Conservation (phyloP, 768 basidiomycete genomes). For the Neoboletus subvelutipes region DNA sequence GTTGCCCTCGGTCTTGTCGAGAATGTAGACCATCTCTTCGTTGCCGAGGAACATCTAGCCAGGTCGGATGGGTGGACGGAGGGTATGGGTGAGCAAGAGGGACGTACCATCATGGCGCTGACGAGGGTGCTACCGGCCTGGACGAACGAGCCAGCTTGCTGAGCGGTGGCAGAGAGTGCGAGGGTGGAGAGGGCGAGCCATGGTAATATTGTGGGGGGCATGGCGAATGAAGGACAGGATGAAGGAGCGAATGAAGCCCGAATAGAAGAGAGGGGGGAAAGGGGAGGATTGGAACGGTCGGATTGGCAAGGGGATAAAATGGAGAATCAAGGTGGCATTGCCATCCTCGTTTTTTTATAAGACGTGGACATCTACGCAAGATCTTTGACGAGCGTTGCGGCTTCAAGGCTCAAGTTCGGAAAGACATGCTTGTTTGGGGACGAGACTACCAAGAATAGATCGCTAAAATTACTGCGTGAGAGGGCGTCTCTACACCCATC, state of each 20-base stretch:
- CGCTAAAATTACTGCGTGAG: too few species aligned
- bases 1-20: conserved; percentile 87
- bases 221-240: not conserved
- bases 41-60: conserved; percentile 76
- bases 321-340: too few species aligned
- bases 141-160: conserved; percentile 17
- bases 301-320: too few species aligned
- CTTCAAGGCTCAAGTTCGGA: too few species aligned
- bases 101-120: conserved; percentile 52
- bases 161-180: conserved; percentile 5
- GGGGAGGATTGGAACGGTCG: too few species aligned
- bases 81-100: not conserved
- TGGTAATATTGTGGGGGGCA: not conserved
- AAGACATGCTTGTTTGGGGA: too few species aligned
- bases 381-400: too few species aligned
- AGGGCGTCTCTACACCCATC: too few species aligned
- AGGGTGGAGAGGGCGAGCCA: conserved; percentile 14
- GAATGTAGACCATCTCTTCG: conserved; percentile 77
- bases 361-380: too few species aligned
- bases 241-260: conserved; percentile 5
- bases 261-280: too few species aligned
- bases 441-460: too few species aligned
- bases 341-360: too few species aligned
- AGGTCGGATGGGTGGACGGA: not conserved
- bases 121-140: conserved; percentile 38